Percentiles rank a stretch among this genome's conserved stretches.
phyloP scores from a whole-genome alignment of 2,329 filamentous ascomycete species.

The Neophaeococcomyces mojaviensis region DNA sequence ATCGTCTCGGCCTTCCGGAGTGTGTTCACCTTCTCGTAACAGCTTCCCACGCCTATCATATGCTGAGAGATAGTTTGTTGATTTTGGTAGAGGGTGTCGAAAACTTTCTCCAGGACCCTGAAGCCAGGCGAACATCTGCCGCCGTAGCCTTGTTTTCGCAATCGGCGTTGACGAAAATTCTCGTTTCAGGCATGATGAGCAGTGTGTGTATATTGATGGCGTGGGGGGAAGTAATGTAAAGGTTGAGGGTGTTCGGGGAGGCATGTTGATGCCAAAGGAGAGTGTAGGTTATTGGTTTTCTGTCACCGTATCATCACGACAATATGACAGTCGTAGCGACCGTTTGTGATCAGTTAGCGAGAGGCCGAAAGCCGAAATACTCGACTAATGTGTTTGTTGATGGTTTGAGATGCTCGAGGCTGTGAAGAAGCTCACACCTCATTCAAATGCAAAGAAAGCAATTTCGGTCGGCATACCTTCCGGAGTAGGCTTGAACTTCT shows the following conservation, averaged over 20 bases:
- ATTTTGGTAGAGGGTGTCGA: slow-evolving; percentile 40
- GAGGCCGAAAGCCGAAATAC: too few species aligned
- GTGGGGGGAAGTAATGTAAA: slow-evolving; percentile 11
- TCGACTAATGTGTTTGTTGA: too few species aligned
- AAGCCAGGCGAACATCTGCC: slow-evolving; percentile 53
- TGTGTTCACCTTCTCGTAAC: slow-evolving; percentile 26
- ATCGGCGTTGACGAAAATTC: slow-evolving; percentile 22
- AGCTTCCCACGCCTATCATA: slow-evolving; percentile 46
- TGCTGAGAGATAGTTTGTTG: slow-evolving; percentile 50
- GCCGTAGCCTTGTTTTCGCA: slow-evolving; percentile 42
- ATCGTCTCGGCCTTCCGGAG: slow-evolving; percentile 12
- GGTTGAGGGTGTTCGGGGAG: slow-evolving; percentile 17
- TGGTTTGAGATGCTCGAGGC: too few species aligned
- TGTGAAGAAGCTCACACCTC: too few species aligned
- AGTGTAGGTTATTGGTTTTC: neutral
- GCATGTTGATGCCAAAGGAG: slow-evolving; percentile 12
- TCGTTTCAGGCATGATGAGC: slow-evolving; percentile 21
- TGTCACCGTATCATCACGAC: neutral
- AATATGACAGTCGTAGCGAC: too few species aligned
- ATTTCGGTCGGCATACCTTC: too few species aligned
- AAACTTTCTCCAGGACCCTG: slow-evolving; percentile 46
- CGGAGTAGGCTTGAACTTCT: too few species aligned
- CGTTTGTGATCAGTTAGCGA: too few species aligned
- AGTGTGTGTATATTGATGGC: slow-evolving; percentile 19
- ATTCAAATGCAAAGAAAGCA: too few species aligned